phyloP scores from a whole-genome alignment of 129 eudicot genomes.

The Ambrosia trifida region DNA sequence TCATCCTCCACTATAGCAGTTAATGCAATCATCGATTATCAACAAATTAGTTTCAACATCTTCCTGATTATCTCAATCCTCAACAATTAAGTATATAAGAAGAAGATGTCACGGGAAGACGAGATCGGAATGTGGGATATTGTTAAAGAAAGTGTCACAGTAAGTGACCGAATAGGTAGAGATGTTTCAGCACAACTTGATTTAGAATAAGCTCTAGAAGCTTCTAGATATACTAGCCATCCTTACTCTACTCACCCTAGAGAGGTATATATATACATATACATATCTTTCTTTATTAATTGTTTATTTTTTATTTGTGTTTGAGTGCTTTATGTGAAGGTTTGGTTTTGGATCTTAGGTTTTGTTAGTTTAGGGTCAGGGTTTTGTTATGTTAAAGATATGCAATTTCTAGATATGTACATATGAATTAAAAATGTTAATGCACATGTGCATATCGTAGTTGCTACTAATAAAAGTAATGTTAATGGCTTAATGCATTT shows the following conservation, averaged over 20 bases:
- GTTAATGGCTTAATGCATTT: too few relatives aligned
- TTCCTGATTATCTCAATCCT: not conserved
- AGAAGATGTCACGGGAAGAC: conserved; percentile 56
- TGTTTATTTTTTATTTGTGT: not conserved
- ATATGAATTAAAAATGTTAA: too few relatives aligned
- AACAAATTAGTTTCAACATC: conserved; percentile 7
- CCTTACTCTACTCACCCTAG: conserved; percentile 90
- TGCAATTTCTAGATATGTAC: too few relatives aligned
- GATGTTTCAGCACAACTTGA: conserved; percentile 77
- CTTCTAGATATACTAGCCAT: conserved; percentile 89
- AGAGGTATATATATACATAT: conserved; percentile 76
- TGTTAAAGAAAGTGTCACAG: conserved; percentile 66
- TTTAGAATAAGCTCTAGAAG: conserved; percentile 90
- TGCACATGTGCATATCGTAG: too few relatives aligned
- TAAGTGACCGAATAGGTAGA: conserved; percentile 72
- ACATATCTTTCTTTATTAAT: too few relatives aligned
- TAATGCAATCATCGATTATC: not conserved
- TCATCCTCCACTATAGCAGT: too few relatives aligned
- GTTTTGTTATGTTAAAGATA: too few relatives aligned
- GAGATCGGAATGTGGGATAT: conserved; percentile 78
- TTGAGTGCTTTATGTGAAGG: too few relatives aligned
- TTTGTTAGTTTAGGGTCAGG: too few relatives aligned
- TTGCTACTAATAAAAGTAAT: too few relatives aligned
- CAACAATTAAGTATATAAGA: conserved; percentile 6
- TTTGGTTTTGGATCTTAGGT: too few relatives aligned